Base-by-base conservation (phyloP, 2,329 filamentous ascomycete species). In the Calonectria leucothoes region DNA sequence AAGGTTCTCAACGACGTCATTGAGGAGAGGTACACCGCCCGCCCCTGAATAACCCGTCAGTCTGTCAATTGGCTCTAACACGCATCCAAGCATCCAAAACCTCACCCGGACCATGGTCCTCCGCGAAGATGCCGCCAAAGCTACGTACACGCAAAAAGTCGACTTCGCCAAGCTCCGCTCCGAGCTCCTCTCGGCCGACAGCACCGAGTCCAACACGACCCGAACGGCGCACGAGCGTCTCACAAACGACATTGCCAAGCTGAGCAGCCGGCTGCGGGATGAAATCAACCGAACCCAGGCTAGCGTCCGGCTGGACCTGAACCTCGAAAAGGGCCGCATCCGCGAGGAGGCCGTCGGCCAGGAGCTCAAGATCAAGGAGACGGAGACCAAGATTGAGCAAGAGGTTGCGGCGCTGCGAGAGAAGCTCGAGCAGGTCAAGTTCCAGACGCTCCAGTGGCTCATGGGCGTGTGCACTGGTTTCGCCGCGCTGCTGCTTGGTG, bases 311-410 rank as follows among this genome's bases (percentile, higher is more conserved):
- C 87, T 99, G 57, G 97, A 99, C 85, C 87, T 99, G 74, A 99
- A 98, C 85, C 87, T 99, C 57, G 97, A 99, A 83, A 99, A 99
- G 87, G 97, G 97, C 17, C 91, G 97, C 75, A 99, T 98, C 78
- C 89, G 97, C 75, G 97, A 99, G 86, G 97, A 99, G 88, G 95
- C 96, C 23, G 97, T 98, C 78, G 94, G 94, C 71, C 97, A 98
- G 87, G 97, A 99, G 85, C 92, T 99, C 85, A 97, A 98, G 88
- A 95, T 99, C 81, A 98, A 98, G 88, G 97, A 99, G 90, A 98
- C 97, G 15, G 97, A 99, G 87, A 98, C 96, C 71, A 93, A 97
- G 86, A 98, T 99, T 81, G 97, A 99, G 88, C 96, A 98, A 86
- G 97, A 98, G 88, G 95, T 97, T 68, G 96, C 96, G 49, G 94